Base-by-base conservation (phyloP, 352 stramenopile genomes). In the Phytophthora citrophthora region DNA sequence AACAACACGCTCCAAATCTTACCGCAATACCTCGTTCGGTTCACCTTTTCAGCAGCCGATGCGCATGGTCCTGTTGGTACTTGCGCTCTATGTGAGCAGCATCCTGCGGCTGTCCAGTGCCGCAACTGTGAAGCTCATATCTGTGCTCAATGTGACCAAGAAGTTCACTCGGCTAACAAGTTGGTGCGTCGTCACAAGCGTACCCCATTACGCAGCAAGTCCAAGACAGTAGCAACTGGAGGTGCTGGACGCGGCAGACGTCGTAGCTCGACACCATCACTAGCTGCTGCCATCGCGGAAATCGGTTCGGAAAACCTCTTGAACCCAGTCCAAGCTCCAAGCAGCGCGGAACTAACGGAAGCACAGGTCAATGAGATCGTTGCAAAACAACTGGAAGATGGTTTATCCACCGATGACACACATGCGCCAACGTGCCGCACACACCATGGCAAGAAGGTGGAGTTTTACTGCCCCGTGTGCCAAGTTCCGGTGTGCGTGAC, bases 101-200 rank as follows among this genome's bases (percentile, higher is more conserved):
- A 80, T 12, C 26, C 69, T 1, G 86, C 84, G 5, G 63, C 69
- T 8, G 60, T 93, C 6, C 36, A 67, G 3, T 95, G 86, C 40
- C 81, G 76, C 24, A 68, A 81, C 3, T 95, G 84, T 57, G 83
- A 91, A 29, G 84, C 81, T 2, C 64, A 88, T 16, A 75, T 93
- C n/a, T 95, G 86, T 54, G 47, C 54, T 2, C 49, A 66, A 18
- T 95, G 86, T 44, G 86, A 94, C 57, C 55, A 89, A 23, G 61
- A 89, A 58, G 76, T 92, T 6, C 84, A 95, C 59, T 91, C 81
- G 11, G 83, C 86, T 4, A 95, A 95, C 70, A 95, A 93, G 32
- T 74, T 95, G 36, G 84, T 88, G 15, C 75, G 82, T 32, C 79
- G 85, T 10, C 86, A 95, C 55, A 86, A 81, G 49, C 79, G 84